Percentiles rank a stretch among this genome's conserved stretches.
phyloP scores from a whole-genome alignment of 1,284 basidiomycete species.

The Pseudozyma flocculosa region DNA sequence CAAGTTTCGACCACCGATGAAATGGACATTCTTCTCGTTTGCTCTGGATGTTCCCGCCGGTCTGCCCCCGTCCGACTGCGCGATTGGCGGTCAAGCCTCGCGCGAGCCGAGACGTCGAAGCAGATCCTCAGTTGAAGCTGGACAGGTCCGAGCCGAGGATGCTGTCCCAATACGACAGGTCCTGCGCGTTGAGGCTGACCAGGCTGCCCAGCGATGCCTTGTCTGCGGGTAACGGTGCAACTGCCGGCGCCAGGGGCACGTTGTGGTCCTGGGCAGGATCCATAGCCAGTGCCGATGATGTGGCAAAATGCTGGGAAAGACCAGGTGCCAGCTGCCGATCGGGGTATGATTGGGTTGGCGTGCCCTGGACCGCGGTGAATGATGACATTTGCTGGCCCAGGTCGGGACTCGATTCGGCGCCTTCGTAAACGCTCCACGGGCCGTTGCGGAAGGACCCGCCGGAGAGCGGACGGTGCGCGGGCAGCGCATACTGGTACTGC shows the following conservation, averaged over 20 bases:
- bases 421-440: too few relatives aligned
- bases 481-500: too few relatives aligned
- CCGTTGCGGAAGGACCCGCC: too few relatives aligned
- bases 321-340: too few relatives aligned
- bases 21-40: too few relatives aligned
- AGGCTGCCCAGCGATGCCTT: slow-evolving; percentile 28
- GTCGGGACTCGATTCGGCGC: background rate
- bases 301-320: background rate
- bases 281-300: background rate
- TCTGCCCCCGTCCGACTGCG: too few relatives aligned
- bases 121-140: background rate
- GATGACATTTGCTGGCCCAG: background rate
- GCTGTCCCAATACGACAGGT: slow-evolving; percentile 30
- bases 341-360: background rate
- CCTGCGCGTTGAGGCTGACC: slow-evolving; percentile 18
- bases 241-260: slow-evolving; percentile 1
- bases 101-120: too few relatives aligned
- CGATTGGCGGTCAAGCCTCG: too few relatives aligned
- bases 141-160: slow-evolving; percentile 25
- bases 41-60: too few relatives aligned
- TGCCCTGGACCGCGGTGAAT: background rate
- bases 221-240: slow-evolving; percentile 21
- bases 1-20: too few relatives aligned
- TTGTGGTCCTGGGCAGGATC: background rate
- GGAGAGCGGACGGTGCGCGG: too few relatives aligned